Evolutionary conservation across 2,329 filamentous ascomycete species (phyloP).

Genomic region (Botrytis byssoidea): DNA sequence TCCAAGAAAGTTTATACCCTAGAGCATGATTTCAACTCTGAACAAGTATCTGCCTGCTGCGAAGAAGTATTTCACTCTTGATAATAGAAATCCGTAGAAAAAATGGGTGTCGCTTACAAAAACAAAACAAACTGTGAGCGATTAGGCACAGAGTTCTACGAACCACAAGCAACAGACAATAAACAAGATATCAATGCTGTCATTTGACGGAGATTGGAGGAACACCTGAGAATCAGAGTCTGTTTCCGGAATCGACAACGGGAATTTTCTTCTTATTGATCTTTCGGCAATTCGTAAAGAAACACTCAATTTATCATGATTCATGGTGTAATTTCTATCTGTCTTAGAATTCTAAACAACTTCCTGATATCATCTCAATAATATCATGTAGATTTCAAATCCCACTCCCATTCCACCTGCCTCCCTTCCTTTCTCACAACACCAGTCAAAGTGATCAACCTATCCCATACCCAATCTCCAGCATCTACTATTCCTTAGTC

Average conservation of each 20-base stretch:
- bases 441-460: not conserved
- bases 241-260: not conserved
- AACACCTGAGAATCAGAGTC: not conserved
- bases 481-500: not conserved
- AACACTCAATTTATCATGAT: rapidly evolving
- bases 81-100: not conserved
- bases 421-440: not conserved
- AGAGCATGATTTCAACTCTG: not conserved
- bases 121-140: not conserved
- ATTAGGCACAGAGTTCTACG: rapidly evolving
- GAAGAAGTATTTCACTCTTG: not conserved
- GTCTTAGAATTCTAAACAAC: not conserved
- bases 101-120: not conserved
- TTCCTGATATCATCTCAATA: not conserved
- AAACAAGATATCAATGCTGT: not conserved
- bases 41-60: no score
- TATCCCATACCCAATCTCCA: not conserved
- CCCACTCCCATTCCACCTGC: not conserved
- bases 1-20: not conserved
- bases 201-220: no score
- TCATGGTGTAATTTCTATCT: not conserved
- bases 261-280: not conserved
- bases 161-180: not conserved
- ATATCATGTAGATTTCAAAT: not conserved
- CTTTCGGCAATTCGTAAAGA: not conserved